phyloP scores from a whole-genome alignment of 2,329 filamentous ascomycete genomes.

The Pseudogymnoascus sp. region DNA sequence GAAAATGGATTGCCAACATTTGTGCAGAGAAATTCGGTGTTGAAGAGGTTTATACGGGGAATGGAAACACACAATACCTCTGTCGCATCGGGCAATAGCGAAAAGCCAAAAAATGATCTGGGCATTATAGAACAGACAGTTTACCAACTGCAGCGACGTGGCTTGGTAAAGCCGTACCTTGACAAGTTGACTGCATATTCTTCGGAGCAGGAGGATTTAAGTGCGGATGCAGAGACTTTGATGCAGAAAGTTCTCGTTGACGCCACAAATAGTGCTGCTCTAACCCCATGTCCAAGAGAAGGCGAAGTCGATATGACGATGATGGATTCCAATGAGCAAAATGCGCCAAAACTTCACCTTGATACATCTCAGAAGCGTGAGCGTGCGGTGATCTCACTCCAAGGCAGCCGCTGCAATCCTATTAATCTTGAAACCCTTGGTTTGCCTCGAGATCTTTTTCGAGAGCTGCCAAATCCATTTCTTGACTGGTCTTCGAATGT shows the following conservation, averaged over 20 bases:
- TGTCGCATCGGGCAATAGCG: too few relatives aligned
- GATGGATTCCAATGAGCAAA: not conserved
- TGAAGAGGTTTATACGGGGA: not conserved
- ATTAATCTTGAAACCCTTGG: not conserved
- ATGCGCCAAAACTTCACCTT: not conserved
- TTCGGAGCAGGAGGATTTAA: not conserved
- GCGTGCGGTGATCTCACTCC: not conserved
- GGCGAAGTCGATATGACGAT: not conserved
- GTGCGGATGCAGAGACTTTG: not conserved
- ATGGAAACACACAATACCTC: not conserved
- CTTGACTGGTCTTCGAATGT: not conserved
- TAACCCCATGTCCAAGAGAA: not conserved
- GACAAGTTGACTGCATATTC: not conserved
- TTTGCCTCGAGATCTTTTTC: not conserved
- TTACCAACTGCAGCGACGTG: constrained; percentile 5
- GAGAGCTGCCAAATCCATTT: not conserved
- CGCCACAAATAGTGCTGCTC: not conserved
- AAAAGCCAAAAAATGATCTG: not conserved
- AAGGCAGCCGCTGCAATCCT: not conserved
- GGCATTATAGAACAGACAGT: constrained; percentile 6
- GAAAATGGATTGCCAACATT: not conserved
- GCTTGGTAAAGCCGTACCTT: not conserved
- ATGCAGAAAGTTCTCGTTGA: constrained; percentile 1
- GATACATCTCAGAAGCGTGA: not conserved
- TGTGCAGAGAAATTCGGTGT: not conserved